A percentile compares a stretch with the other conserved stretches of the same genome.
phyloP scores from a whole-genome alignment of 768 basidiomycete species.

The Lactifluus piperatus region DNA sequence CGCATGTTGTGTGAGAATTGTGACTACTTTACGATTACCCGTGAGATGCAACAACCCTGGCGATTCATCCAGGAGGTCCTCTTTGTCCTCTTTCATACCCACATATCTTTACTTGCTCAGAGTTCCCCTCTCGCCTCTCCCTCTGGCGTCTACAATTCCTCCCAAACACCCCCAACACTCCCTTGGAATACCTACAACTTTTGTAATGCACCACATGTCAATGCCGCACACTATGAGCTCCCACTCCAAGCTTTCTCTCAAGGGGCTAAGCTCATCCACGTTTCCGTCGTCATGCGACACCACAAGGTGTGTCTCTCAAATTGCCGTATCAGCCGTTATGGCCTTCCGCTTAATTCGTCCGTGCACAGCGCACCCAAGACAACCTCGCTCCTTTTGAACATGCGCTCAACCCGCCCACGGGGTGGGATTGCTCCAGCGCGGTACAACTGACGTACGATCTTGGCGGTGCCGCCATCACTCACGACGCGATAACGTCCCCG shows the following conservation, averaged over 20 bases:
- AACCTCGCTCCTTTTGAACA: constrained; percentile 39
- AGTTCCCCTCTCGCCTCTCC: background rate
- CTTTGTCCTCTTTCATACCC: background rate
- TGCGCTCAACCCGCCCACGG: constrained; percentile 29
- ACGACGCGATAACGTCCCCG: constrained; percentile 31
- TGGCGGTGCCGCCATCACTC: constrained; percentile 32
- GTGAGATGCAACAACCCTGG: background rate
- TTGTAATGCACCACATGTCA: constrained; percentile 43
- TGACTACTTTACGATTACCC: background rate
- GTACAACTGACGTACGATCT: constrained; percentile 33
- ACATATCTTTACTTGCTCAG: background rate
- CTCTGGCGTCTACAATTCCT: constrained; percentile 39
- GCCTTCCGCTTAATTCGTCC: background rate
- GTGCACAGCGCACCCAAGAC: constrained; percentile 39
- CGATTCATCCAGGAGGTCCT: background rate
- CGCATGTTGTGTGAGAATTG: background rate
- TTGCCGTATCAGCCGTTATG: background rate
- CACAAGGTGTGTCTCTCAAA: constrained; percentile 33
- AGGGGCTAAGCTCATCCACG: constrained; percentile 31
- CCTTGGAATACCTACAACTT: constrained; percentile 48
- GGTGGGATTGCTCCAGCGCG: constrained; percentile 36
- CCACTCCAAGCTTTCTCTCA: constrained; percentile 24
- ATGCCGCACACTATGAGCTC: constrained; percentile 30
- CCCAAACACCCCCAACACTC: constrained; percentile 31
- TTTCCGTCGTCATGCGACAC: constrained; percentile 38